Base-by-base conservation (phyloP, 257 asterid species). In the Plantago elongata region DNA sequence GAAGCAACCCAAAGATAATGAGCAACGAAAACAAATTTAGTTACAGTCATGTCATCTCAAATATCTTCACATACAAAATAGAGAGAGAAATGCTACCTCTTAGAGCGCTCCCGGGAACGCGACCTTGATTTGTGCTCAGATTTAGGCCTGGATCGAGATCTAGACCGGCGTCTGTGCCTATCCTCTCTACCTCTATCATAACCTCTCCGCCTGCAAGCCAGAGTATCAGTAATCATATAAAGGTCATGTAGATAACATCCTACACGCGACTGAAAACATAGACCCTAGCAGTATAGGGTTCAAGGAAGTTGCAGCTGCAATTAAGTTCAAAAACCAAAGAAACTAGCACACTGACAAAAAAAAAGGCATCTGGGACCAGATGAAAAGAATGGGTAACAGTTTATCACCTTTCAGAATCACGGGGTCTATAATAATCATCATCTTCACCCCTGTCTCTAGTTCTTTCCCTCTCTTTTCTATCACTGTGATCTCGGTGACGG, bases 101-200 rank as follows among this genome's bases (percentile, higher is more conserved):
- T 90, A 45, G 95, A 88, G 64, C 86, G 88, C 51, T 96, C 85
- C 64, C 91, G 94, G 59, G 98, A 87, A 18, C 89, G 81, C 42
- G 96, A 88, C 81, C 89, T 79, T 59, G 96, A 83, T 68, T 81
- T 82, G 63, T 63, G 90, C 65, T 83, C 90, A 29, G 91, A 79
- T 73, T 66, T 83, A 77, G 81, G 79, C 69, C 68, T 90, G 15
- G 95, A 86, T 44, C 74, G 90, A 59, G 96, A 90, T 57, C 81
- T 73, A 67, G 96, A 83, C 75, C 87, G 80, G 48, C 65, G 93
- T 38, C 71, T 71, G 66, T 65, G 94, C 47, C 81, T 78, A 18
- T 83, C 93, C 76, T 90, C 96, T 62, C 84, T 83, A 46, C 83
- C 91, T 72, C 75, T 77, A 59, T 86, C 97, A 47, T 61, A 72